phyloP scores from a whole-genome alignment of 306 rosid species.

The Myrica gale region DNA sequence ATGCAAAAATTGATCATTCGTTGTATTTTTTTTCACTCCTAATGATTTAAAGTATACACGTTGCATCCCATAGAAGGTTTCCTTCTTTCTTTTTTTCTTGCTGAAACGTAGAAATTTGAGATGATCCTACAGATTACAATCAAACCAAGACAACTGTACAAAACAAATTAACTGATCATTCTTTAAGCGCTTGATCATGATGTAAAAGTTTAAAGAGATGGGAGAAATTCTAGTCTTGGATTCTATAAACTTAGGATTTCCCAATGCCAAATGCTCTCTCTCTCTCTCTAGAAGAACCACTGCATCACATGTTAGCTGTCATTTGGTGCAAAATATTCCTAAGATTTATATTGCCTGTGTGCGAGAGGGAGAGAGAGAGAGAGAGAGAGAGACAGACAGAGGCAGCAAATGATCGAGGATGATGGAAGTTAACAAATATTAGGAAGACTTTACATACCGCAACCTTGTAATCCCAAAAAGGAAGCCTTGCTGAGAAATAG shows the following conservation, averaged over 20 bases:
- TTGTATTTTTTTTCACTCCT: not conserved
- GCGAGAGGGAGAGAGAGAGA: too few relatives aligned
- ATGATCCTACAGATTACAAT: not conserved
- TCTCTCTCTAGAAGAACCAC: too few relatives aligned
- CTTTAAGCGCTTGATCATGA: not conserved
- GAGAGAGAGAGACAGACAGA: not conserved
- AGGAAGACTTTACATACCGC: conserved; percentile 35
- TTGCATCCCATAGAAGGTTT: too few relatives aligned
- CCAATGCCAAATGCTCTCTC: too few relatives aligned
- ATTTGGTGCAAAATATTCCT: too few relatives aligned
- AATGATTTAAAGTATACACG: too few relatives aligned
- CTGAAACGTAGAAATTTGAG: too few relatives aligned
- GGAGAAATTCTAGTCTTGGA: not conserved
- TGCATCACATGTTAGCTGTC: too few relatives aligned
- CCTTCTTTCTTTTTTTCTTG: too few relatives aligned
- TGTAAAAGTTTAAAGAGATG: not conserved
- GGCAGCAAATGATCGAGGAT: not conserved
- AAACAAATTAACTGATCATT: too few relatives aligned
- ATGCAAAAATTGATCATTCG: not conserved
- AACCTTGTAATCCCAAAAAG: conserved; percentile 51
- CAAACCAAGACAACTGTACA: not conserved
- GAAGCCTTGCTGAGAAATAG: conserved; percentile 52
- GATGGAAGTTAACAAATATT: not conserved
- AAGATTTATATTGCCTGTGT: too few relatives aligned
- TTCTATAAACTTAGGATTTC: too few relatives aligned